Evolutionary conservation across 495 filamentous ascomycete species (phyloP), one percentile per base, ranked within the genome.

Genomic region (Penicillium nucicola): DNA sequence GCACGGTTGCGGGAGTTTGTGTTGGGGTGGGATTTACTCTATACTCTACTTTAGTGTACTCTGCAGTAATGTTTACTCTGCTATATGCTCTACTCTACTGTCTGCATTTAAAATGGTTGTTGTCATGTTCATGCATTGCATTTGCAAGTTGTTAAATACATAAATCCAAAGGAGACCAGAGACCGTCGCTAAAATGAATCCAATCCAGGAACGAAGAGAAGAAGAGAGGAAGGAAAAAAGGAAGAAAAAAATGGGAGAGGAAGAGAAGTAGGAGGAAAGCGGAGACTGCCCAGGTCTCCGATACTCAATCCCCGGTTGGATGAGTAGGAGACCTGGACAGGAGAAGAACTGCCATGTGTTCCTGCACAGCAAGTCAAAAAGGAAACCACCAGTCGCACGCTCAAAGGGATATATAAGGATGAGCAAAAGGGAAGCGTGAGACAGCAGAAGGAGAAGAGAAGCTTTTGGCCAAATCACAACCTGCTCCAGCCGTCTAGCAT

Each of bases 151-250:
- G 45, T 34, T 45, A 52, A 45, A 45, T 52, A 52, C 49, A 52
- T 52, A 52, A 45, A 25, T 41, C 35, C 22, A 50, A 41, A 41
- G 33, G 38, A 30, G 35, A 30, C 13, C 46, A 39, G 33, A 22
- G 33, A 54, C 53, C 36, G 48, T 52, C 60, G 57, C 60, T 63
- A 57, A 56, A 60, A 48, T 50, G 43, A 40, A 37, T 40, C 47
- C 44, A 51, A 53, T 46, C 53, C 51, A 19, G 33, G 25, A 25
- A 22, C 20, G 20, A 36, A 32, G 43, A 40, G 39, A 30, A 41
- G 15, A 36, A 46, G 20, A 20, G 25, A 58, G 15, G 37, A 42
- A 44, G 22, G 41, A 17, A 41, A 35, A 25, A 37, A 52, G 17
- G 50, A 11, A 19, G 45, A 23, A 36, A 51, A 18, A 32, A 41